A percentile compares a stretch with the other conserved stretches of the same genome.
These are phyloP conservation scores for Rhinocladiella similis DNA, from an alignment of 2,329 filamentous ascomycete genomes.

Conservation along the genomic window DNA sequence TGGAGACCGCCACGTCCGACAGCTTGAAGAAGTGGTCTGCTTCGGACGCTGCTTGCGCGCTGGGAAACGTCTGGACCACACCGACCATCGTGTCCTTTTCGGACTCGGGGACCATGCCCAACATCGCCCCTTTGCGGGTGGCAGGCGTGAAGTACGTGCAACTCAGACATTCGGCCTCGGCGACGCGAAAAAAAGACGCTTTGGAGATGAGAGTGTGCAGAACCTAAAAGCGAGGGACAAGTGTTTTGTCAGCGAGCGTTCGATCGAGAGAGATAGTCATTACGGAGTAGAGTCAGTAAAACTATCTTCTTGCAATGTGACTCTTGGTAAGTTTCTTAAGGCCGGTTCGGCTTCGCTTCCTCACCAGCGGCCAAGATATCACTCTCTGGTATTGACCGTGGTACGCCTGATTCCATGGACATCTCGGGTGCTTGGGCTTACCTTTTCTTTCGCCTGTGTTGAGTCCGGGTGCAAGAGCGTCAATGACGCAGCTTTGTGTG, in stretches of 20 bases:
- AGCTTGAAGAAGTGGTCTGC: slow-evolving; percentile 11
- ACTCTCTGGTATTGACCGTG: no score
- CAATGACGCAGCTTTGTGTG: not conserved
- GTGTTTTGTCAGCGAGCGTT: not conserved
- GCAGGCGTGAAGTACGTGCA: slow-evolving; percentile 85
- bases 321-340: no score
- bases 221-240: not conserved
- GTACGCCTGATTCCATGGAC: no score
- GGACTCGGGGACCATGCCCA: slow-evolving; percentile 72
- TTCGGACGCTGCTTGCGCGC: slow-evolving; percentile 1
- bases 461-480: slow-evolving; percentile 1
- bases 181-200: not conserved
- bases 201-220: not conserved
- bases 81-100: slow-evolving; percentile 13
- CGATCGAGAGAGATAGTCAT: not conserved
- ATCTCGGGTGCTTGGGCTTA: not conserved
- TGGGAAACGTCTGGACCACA: slow-evolving; percentile 19
- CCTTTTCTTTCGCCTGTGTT: not conserved
- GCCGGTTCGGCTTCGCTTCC: no score
- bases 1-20: slow-evolving; percentile 12
- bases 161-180: not conserved
- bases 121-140: slow-evolving; percentile 93
- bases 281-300: no score
- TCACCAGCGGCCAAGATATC: no score
- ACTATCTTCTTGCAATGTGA: no score